A percentile compares a stretch with the other conserved stretches of the same genome.
Conservation (phyloP, 2,329 filamentous ascomycete genomes). For the Pyrenophora graminea region DNA sequence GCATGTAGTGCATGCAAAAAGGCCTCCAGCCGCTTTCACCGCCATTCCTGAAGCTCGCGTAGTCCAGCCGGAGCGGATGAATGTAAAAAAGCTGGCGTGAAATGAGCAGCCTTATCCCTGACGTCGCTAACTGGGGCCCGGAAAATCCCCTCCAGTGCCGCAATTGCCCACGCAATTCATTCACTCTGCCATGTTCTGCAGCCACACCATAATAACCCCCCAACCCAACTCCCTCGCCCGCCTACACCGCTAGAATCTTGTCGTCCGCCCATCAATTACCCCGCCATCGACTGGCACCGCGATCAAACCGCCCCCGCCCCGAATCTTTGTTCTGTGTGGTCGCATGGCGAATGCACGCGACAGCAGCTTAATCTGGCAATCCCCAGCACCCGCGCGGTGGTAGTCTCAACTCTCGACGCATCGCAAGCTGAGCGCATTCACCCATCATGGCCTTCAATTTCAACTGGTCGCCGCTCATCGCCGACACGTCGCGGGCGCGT, state of each 20-base stretch:
- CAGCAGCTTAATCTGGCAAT: conserved; percentile 32
- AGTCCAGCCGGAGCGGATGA: conserved; percentile 4
- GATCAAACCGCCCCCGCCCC: conserved; percentile 6
- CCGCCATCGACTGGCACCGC: neutral
- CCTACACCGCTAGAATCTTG: conserved; percentile 3
- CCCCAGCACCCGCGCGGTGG: conserved; percentile 17
- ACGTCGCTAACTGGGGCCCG: conserved; percentile 28
- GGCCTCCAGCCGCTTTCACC: conserved; percentile 12
- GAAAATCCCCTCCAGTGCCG: conserved; percentile 29
- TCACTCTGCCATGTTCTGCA: conserved; percentile 30
- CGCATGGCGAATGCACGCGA: conserved; percentile 48
- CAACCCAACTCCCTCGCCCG: neutral
- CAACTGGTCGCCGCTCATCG: conserved; percentile 99
- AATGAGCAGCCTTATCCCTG: conserved; percentile 17
- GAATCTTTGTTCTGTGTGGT: conserved; percentile 21
- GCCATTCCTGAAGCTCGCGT: conserved; percentile 9
- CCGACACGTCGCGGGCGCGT: conserved; percentile 87
- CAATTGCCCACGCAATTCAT: conserved; percentile 18
- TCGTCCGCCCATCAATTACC: neutral
- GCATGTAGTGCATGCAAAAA: conserved; percentile 2
- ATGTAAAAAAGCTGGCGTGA: conserved; percentile 27
- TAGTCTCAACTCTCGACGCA: conserved; percentile 23
- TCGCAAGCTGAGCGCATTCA: conserved; percentile 1
- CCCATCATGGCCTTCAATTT: conserved; percentile 96
- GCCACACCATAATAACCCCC: neutral